Conservation (phyloP, 495 filamentous ascomycete species). For the Aspergillus panamensis region DNA sequence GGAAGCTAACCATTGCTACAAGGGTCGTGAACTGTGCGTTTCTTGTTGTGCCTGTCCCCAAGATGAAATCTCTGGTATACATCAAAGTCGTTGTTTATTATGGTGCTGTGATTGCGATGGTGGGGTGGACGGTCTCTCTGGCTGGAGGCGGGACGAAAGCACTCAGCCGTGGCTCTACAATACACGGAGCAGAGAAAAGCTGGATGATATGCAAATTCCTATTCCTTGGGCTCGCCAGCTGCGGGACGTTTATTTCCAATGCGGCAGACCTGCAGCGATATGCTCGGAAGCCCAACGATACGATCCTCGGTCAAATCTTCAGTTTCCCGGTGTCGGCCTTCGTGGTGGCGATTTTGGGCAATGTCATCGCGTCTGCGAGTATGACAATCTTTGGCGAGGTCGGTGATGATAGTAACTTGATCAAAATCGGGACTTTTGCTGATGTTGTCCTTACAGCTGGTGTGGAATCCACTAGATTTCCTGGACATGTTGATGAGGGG, state of each 20-base stretch:
- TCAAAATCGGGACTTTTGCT: not conserved
- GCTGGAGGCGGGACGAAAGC: constrained; percentile 26
- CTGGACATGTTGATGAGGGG: constrained; percentile 29
- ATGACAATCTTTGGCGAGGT: constrained; percentile 26
- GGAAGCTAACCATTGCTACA: not conserved
- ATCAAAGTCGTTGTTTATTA: constrained; percentile 34
- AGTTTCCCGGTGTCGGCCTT: constrained; percentile 35
- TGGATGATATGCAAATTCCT: constrained; percentile 36
- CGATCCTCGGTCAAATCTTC: constrained; percentile 32
- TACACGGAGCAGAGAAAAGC: constrained; percentile 27
- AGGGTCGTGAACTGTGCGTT: constrained; percentile 35
- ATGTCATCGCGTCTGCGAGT: constrained; percentile 25
- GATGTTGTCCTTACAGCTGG: constrained; percentile 16
- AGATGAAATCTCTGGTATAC: constrained; percentile 36
- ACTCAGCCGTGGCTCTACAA: constrained; percentile 26
- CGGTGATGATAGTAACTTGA: not conserved
- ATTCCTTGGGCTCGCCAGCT: constrained; percentile 34
- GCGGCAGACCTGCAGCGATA: constrained; percentile 43
- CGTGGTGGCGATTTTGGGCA: constrained; percentile 23
- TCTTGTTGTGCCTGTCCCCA: constrained; percentile 33
- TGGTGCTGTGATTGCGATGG: constrained; percentile 32
- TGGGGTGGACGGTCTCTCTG: constrained; percentile 32
- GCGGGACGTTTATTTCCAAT: constrained; percentile 48
- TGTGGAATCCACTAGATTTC: constrained; percentile 27
- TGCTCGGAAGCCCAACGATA: constrained; percentile 33